A percentile compares a stretch with the other conserved stretches of the same genome.
Evolutionary conservation across 2,329 filamentous ascomycete species (phyloP).

Genomic region (Cladosporium sphaerospermum): DNA sequence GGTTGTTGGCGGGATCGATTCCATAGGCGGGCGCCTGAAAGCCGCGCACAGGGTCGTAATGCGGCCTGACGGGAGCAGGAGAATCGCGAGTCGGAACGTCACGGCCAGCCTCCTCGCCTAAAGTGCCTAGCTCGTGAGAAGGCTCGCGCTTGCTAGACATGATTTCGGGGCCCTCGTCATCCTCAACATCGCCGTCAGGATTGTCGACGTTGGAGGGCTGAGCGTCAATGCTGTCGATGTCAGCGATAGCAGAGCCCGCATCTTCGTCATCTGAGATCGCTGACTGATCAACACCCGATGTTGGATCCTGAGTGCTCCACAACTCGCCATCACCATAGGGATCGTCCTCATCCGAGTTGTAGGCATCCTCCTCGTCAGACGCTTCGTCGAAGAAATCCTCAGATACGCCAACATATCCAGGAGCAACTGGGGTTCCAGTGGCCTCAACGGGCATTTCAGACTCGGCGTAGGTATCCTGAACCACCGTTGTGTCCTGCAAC

Average conservation of each 20-base stretch:
- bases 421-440: slow-evolving; percentile 17
- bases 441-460: slow-evolving; percentile 4
- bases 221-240: background rate
- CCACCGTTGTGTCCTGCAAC: background rate
- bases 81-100: slow-evolving; percentile 12
- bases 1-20: background rate
- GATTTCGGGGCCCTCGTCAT: slow-evolving; percentile 19
- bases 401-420: slow-evolving; percentile 14
- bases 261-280: background rate
- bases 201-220: slow-evolving; percentile 9
- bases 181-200: slow-evolving; percentile 14
- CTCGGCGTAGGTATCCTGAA: slow-evolving; percentile 14
- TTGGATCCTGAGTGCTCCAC: background rate
- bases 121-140: slow-evolving; percentile 16
- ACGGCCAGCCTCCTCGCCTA: slow-evolving; percentile 1
- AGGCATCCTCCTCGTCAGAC: slow-evolving; percentile 9
- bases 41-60: slow-evolving; percentile 24
- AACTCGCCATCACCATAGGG: background rate
- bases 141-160: slow-evolving; percentile 15
- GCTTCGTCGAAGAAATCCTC: slow-evolving; percentile 12
- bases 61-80: slow-evolving; percentile 14
- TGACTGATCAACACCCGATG: background rate
- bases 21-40: slow-evolving; percentile 10
- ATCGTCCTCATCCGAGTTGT: slow-evolving; percentile 12
- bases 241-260: background rate